A percentile compares a stretch with the other conserved stretches of the same genome.
phyloP scores from a whole-genome alignment of 2,329 filamentous ascomycete species.

The Microcyclospora pomicola region DNA sequence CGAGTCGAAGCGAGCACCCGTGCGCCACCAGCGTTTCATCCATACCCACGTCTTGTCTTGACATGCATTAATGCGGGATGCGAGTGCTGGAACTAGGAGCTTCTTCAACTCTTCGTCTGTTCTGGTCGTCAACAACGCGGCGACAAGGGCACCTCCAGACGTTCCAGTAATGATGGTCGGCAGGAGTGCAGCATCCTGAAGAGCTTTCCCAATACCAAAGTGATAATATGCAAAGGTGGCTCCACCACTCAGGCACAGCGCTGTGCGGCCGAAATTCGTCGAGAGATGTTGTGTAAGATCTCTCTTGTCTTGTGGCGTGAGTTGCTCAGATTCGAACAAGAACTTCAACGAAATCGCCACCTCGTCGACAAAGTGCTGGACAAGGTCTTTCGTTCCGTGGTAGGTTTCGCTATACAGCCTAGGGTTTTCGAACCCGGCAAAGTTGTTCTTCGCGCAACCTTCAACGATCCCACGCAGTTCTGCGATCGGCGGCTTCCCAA shows the following conservation, averaged over 20 bases:
- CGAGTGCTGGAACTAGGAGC: constrained; percentile 75
- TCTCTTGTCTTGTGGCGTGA: constrained; percentile 61
- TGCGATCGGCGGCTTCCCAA: constrained; percentile 44
- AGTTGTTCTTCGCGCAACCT: constrained; percentile 94
- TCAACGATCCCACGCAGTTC: constrained; percentile 68
- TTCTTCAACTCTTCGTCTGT: constrained; percentile 83
- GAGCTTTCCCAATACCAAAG: constrained; percentile 78
- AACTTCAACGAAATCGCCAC: constrained; percentile 56
- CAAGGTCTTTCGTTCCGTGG: constrained; percentile 88
- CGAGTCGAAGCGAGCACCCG: constrained; percentile 86
- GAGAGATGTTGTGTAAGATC: constrained; percentile 74
- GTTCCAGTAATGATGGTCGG: constrained; percentile 95
- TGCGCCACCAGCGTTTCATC: constrained; percentile 76
- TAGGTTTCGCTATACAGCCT: constrained; percentile 95
- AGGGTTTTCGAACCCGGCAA: constrained; percentile 86
- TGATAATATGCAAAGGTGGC: constrained; percentile 96
- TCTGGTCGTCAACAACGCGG: constrained; percentile 71
- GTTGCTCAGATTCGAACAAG: constrained; percentile 51
- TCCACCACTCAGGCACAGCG: constrained; percentile 82
- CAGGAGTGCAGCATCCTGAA: constrained; percentile 71
- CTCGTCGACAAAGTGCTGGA: constrained; percentile 83
- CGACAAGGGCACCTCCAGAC: constrained; percentile 82
- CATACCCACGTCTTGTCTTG: constrained; percentile 64
- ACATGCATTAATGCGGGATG: constrained; percentile 71
- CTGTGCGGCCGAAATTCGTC: constrained; percentile 84